phyloP scores from a whole-genome alignment of 345 rosid species.

The Eucalyptus marginata region DNA sequence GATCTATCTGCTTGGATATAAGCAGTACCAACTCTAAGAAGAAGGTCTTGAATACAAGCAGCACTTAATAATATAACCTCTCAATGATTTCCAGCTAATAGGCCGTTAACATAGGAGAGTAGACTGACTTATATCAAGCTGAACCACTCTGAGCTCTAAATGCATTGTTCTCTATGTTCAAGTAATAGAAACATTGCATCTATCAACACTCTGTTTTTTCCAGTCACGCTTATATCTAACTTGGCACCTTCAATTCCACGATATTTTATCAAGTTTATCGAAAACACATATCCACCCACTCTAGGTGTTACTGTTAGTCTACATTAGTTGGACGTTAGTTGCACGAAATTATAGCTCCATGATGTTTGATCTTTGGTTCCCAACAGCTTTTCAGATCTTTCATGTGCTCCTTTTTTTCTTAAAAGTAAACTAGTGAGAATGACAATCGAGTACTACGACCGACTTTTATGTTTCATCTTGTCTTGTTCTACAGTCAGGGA shows the following conservation, averaged over 20 bases:
- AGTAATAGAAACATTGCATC: no score
- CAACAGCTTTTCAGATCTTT: background rate
- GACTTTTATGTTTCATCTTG: background rate
- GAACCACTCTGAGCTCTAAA: background rate
- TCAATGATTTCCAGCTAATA: background rate
- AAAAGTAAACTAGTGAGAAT: background rate
- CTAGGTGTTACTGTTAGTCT: background rate
- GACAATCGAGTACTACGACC: background rate
- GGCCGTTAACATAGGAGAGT: background rate
- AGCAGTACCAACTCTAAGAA: background rate
- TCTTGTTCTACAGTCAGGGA: background rate
- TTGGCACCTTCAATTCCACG: background rate
- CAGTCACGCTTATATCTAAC: background rate
- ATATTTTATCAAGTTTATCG: background rate
- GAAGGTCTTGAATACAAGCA: background rate
- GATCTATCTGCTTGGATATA: background rate
- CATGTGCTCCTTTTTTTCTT: background rate
- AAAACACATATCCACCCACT: background rate
- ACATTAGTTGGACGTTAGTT: background rate
- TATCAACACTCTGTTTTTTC: background rate
- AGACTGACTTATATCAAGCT: no score
- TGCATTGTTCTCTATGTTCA: background rate
- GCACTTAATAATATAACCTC: background rate
- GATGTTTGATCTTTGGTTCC: background rate
- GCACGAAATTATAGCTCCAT: background rate